Percentiles rank a stretch among this genome's conserved stretches.
Conservation (phyloP, 306 rosid species). For the Casuarina cunninghamiana region DNA sequence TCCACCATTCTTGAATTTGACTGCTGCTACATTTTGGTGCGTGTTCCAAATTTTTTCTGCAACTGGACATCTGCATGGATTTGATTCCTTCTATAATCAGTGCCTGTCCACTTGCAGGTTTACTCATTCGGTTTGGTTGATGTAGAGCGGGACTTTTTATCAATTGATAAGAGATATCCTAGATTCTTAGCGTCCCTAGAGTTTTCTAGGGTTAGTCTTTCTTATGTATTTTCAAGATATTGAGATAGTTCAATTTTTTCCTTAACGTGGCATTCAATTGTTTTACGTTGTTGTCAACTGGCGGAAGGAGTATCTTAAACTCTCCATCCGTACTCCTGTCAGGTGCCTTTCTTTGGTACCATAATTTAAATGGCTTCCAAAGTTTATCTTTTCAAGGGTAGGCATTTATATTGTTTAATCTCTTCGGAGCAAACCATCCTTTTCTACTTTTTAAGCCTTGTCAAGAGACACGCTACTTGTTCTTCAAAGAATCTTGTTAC, state of each 20-base stretch:
- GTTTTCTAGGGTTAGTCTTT: constrained; percentile 66
- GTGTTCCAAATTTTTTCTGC: not conserved
- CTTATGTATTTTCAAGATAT: not conserved
- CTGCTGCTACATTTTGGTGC: not conserved
- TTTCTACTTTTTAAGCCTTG: not conserved
- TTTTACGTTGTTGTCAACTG: constrained; percentile 78
- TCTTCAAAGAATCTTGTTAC: not conserved
- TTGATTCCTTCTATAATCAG: constrained; percentile 14
- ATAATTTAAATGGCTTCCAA: constrained; percentile 12
- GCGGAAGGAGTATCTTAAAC: constrained; percentile 75
- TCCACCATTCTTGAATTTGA: no score
- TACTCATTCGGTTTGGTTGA: constrained; percentile 70
- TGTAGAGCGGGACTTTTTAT: constrained; percentile 78
- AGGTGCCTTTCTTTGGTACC: constrained; percentile 51
- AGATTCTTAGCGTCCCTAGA: constrained; percentile 83
- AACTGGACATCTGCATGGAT: not conserved
- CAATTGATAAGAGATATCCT: constrained; percentile 76
- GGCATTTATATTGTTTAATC: not conserved
- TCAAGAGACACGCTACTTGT: not conserved
- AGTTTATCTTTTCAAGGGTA: constrained; percentile 1
- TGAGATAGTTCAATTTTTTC: constrained; percentile 13
- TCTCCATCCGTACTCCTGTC: constrained; percentile 81
- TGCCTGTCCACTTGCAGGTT: constrained; percentile 51
- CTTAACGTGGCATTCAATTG: constrained; percentile 29
- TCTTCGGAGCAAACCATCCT: not conserved